These are phyloP conservation scores for Umbelopsis sp. DNA, from an alignment of 192 early-diverging fungal species.

Conservation along the genomic window DNA sequence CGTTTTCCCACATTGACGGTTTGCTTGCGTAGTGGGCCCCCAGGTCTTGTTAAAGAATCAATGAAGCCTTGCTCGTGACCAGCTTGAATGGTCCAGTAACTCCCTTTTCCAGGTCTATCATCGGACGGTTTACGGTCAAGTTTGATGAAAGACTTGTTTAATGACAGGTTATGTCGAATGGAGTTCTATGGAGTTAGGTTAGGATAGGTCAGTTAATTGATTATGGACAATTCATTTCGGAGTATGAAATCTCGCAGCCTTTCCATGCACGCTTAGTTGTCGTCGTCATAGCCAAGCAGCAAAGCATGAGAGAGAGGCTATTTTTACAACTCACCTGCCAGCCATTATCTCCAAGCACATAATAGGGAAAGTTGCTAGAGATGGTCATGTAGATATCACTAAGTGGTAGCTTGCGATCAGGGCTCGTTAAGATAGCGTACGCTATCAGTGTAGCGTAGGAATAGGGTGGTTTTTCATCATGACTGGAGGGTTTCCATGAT, in stretches of 20 bases:
- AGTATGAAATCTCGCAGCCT: no score
- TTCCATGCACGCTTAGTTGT: no score
- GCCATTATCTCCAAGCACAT: conserved; percentile 58
- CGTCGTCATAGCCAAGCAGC: no score
- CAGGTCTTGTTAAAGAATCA: conserved; percentile 27
- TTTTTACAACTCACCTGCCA: conserved; percentile 89
- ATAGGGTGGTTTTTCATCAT: conserved; percentile 57
- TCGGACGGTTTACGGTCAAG: conserved; percentile 62
- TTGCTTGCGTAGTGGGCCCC: conserved; percentile 20
- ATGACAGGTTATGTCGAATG: conserved; percentile 86
- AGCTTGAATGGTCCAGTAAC: conserved; percentile 62
- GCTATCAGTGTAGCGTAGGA: conserved; percentile 83
- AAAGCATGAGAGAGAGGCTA: no score
- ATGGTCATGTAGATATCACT: conserved; percentile 86
- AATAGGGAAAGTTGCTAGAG: conserved; percentile 67
- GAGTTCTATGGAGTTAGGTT: conserved; percentile 72
- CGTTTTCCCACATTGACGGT: conserved; percentile 27
- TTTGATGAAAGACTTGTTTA: conserved; percentile 81
- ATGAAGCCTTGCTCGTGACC: conserved; percentile 36
- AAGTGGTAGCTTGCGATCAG: conserved; percentile 65
- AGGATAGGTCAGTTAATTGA: neutral
- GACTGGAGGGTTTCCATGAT: conserved; percentile 20
- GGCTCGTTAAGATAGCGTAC: conserved; percentile 67
- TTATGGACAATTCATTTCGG: neutral
- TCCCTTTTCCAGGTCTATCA: conserved; percentile 68